These are phyloP conservation scores for Aspergillus fijiensis DNA, from an alignment of 2,329 filamentous ascomycete species.

Conservation along the genomic window DNA sequence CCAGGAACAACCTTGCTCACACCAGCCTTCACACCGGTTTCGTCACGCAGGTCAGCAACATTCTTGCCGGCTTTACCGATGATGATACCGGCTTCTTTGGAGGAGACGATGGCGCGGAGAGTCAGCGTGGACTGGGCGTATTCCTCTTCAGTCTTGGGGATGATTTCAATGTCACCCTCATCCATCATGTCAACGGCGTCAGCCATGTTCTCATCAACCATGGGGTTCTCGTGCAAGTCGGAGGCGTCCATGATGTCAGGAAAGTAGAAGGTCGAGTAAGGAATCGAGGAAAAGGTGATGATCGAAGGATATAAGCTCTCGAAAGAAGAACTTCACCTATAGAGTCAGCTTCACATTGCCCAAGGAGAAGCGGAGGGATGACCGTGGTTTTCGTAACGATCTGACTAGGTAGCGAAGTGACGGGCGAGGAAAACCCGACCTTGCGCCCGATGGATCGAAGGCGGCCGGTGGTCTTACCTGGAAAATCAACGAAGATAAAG, in stretches of 20 bases:
- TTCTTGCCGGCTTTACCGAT: conserved; percentile 99
- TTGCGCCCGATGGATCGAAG: not conserved
- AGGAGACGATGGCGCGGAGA: conserved; percentile 94
- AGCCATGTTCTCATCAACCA: conserved; percentile 61
- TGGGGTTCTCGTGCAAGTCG: conserved; percentile 56
- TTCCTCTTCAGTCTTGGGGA: conserved; percentile 93
- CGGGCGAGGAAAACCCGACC: not conserved
- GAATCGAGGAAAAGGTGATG: not conserved
- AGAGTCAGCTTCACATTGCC: not conserved
- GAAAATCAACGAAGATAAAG: not conserved
- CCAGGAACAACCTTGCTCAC: conserved; percentile 98
- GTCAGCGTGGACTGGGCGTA: conserved; percentile 92
- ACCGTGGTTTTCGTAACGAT: conserved; percentile 3
- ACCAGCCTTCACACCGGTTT: conserved; percentile 95
- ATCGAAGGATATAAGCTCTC: not conserved
- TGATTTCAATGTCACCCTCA: conserved; percentile 67
- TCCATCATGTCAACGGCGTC: conserved; percentile 68
- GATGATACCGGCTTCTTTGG: conserved; percentile 97
- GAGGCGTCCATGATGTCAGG: conserved; percentile 58
- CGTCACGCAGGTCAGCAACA: conserved; percentile 92
- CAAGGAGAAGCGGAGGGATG: not conserved
- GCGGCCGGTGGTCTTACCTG: not conserved
- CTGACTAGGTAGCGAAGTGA: conserved; percentile 2
- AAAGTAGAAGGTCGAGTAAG: conserved; percentile 1
- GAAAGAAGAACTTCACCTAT: not conserved